Conservation (phyloP, 192 early-diverging fungal species). For the Entophlyctis helioformis region DNA sequence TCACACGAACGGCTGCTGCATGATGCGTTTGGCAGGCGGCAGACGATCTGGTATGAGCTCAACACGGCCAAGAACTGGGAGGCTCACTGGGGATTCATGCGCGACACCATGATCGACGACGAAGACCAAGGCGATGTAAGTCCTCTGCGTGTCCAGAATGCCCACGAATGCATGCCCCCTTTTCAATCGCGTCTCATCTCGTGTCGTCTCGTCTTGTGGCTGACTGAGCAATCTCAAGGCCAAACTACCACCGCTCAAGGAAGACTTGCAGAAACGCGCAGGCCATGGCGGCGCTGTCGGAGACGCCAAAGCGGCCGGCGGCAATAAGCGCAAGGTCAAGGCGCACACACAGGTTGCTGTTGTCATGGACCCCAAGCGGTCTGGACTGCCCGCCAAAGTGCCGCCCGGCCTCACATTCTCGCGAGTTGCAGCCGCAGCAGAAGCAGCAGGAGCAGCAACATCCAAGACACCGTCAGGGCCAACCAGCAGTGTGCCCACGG, state of each 20-base stretch:
- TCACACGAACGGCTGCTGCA: too few species aligned
- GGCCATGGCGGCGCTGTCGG: not conserved
- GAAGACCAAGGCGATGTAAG: slow-evolving; percentile 1
- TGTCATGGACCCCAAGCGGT: not conserved
- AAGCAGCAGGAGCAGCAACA: too few species aligned
- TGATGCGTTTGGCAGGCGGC: too few species aligned
- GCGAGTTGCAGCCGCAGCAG: too few species aligned
- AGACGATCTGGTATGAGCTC: slow-evolving; percentile 35
- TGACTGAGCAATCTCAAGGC: too few species aligned
- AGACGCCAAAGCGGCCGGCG: not conserved
- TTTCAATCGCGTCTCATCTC: not conserved
- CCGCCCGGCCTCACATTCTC: slow-evolving; percentile 30
- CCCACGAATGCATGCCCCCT: not conserved
- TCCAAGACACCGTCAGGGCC: too few species aligned
- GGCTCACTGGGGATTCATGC: slow-evolving; percentile 38
- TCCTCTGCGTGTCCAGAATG: not conserved
- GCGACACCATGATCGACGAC: slow-evolving; percentile 19
- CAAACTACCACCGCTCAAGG: not conserved
- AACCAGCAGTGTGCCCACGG: too few species aligned
- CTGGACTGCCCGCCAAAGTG: slow-evolving; percentile 34
- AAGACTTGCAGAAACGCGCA: not conserved
- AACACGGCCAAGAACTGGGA: slow-evolving; percentile 40
- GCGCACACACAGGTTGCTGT: not conserved
- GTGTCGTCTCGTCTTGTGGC: not conserved
- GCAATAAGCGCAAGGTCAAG: not conserved